Evolutionary conservation across 23 red algal genomes (phyloP).

Genomic region (Cyanidiococcus yangmingshanensis): DNA sequence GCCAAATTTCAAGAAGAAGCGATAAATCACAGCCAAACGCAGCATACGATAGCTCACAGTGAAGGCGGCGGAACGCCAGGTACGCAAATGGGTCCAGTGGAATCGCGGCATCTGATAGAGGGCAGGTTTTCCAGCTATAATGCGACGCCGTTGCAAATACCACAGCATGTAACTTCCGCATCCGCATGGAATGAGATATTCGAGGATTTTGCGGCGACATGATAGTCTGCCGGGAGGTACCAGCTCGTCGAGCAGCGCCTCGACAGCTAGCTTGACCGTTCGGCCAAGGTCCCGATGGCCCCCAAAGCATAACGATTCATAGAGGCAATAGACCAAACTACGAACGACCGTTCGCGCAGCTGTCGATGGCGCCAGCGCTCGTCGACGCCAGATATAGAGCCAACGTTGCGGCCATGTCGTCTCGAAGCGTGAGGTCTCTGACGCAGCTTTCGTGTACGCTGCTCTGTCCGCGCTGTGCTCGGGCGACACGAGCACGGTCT

Average conservation of each 20-base stretch:
- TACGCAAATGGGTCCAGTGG: constrained; percentile 18
- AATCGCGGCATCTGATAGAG: not conserved
- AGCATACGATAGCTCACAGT: constrained; percentile 45
- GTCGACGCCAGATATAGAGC: not conserved
- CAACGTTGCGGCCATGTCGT: not conserved
- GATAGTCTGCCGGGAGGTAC: not conserved
- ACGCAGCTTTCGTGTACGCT: not conserved
- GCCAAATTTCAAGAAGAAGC: constrained; percentile 57
- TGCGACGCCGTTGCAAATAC: constrained; percentile 9
- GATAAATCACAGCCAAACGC: constrained; percentile 62
- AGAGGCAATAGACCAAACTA: constrained; percentile 4
- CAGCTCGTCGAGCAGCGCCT: not conserved
- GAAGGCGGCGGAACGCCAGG: constrained; percentile 23
- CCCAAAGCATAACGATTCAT: constrained; percentile 9
- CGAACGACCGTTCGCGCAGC: not conserved
- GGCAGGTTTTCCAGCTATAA: not conserved
- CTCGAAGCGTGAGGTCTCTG: not conserved
- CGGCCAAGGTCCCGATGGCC: not conserved
- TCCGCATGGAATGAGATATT: constrained; percentile 5
- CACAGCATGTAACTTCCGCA: constrained; percentile 10
- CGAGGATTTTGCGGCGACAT: not conserved
- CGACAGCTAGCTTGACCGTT: not conserved
- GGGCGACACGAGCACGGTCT: no score
- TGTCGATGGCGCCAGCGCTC: not conserved
- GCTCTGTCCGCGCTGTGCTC: no score